Evolutionary conservation across 257 asterid species (phyloP).

Genomic region (Coffea canephora): DNA sequence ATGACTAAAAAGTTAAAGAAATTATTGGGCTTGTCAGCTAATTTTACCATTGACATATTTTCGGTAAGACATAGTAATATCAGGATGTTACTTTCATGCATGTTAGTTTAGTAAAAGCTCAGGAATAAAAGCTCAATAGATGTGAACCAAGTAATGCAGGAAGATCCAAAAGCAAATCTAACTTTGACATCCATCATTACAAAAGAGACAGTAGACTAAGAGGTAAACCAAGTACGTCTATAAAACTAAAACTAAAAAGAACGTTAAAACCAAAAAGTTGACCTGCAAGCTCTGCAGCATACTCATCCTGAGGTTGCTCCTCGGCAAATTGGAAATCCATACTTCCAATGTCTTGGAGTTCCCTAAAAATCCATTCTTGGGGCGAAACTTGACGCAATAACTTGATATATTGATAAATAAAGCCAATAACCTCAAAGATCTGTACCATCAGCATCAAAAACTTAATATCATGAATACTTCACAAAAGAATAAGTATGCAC

Average conservation of each 20-base stretch:
- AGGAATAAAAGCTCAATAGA: background rate
- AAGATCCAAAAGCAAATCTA: background rate
- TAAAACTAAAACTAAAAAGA: background rate
- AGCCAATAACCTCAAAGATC: conserved; percentile 79
- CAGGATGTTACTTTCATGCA: background rate
- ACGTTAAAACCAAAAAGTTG: conserved; percentile 9
- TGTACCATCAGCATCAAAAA: conserved; percentile 36
- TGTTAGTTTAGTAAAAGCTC: background rate
- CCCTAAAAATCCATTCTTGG: conserved; percentile 92
- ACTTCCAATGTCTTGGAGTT: conserved; percentile 85
- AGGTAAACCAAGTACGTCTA: background rate
- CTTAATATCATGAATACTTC: background rate
- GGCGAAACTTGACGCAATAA: conserved; percentile 70
- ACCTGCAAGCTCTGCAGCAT: conserved; percentile 97
- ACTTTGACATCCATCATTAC: background rate
- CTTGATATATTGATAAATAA: conserved; percentile 88
- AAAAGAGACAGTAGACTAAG: background rate
- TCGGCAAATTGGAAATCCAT: conserved; percentile 94
- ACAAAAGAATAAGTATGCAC: background rate
- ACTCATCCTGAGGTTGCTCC: conserved; percentile 98
- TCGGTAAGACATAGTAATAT: too few relatives aligned
- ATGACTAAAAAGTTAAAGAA: background rate
- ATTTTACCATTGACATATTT: background rate
- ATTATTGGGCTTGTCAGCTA: background rate
- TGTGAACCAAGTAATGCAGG: background rate